These are phyloP conservation scores for Hymenoscyphus occultus DNA, from an alignment of 2,329 filamentous ascomycete species.

Conservation along the genomic window DNA sequence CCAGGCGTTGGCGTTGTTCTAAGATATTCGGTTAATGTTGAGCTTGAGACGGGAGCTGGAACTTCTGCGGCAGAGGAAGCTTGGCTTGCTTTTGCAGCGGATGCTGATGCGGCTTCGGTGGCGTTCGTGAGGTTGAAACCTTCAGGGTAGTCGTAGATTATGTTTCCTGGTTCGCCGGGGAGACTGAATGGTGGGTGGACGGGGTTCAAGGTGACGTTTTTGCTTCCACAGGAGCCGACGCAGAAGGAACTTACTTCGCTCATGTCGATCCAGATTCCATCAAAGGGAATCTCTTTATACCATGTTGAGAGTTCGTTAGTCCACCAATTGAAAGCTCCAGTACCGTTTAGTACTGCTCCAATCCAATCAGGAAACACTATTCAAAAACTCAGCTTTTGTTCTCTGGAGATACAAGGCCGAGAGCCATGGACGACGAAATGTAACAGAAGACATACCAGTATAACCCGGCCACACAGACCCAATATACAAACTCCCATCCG, in stretches of 20 bases:
- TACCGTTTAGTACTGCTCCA: constrained; percentile 61
- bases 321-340: constrained; percentile 65
- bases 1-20: background rate
- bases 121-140: constrained; percentile 64
- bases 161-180: constrained; percentile 45
- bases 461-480: constrained; percentile 77
- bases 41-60: constrained; percentile 38
- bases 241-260: constrained; percentile 56
- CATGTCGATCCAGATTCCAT: constrained; percentile 76
- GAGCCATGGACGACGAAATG: too few species aligned
- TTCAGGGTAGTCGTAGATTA: constrained; percentile 63
- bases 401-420: too few species aligned
- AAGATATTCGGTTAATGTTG: constrained; percentile 18
- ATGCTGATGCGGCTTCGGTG: constrained; percentile 64
- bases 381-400: background rate
- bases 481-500: constrained; percentile 49
- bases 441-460: constrained; percentile 34
- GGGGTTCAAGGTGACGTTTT: constrained; percentile 59
- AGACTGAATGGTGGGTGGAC: constrained; percentile 56
- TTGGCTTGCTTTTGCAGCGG: constrained; percentile 62
- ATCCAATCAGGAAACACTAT: constrained; percentile 78
- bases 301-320: constrained; percentile 62
- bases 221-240: constrained; percentile 56
- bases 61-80: constrained; percentile 64
- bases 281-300: constrained; percentile 67